phyloP scores from a whole-genome alignment of 345 rosid genomes.

The Boechera divaricarpa region DNA sequence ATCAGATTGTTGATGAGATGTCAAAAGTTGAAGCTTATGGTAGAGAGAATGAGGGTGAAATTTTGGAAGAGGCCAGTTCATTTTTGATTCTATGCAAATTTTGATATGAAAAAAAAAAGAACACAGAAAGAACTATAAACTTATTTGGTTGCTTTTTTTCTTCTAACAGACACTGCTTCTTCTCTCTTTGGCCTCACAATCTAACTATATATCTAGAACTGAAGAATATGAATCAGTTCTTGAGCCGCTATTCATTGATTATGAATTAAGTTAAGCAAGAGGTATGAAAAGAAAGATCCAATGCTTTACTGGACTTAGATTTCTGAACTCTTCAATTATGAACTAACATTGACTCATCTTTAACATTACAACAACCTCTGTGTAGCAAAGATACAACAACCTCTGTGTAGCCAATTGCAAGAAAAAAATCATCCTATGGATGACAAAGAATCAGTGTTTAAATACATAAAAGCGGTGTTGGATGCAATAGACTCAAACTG shows the following conservation, averaged over 20 bases:
- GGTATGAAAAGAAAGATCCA: slow-evolving; percentile 58
- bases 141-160: slow-evolving; percentile 9
- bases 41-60: slow-evolving; percentile 39
- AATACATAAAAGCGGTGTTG: slow-evolving; percentile 63
- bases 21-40: slow-evolving; percentile 43
- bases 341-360: slow-evolving; percentile 42
- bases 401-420: slow-evolving; percentile 57
- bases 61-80: slow-evolving; percentile 50
- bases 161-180: slow-evolving; percentile 53
- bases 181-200: slow-evolving; percentile 53
- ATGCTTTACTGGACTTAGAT: slow-evolving; percentile 60
- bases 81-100: slow-evolving; percentile 18
- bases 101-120: neutral
- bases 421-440: slow-evolving; percentile 44
- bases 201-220: neutral
- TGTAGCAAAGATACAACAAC: slow-evolving; percentile 53
- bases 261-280: slow-evolving; percentile 62
- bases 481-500: slow-evolving; percentile 60
- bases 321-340: neutral
- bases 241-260: slow-evolving; percentile 60
- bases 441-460: slow-evolving; percentile 49
- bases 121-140: neutral
- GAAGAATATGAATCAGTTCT: no score
- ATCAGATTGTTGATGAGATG: slow-evolving; percentile 38
- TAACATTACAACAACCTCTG: neutral